Percentiles rank a stretch among this genome's conserved stretches.
These are phyloP conservation scores for Fomes fomentarius DNA, from an alignment of 1,284 basidiomycete genomes.

Conservation along the genomic window DNA sequence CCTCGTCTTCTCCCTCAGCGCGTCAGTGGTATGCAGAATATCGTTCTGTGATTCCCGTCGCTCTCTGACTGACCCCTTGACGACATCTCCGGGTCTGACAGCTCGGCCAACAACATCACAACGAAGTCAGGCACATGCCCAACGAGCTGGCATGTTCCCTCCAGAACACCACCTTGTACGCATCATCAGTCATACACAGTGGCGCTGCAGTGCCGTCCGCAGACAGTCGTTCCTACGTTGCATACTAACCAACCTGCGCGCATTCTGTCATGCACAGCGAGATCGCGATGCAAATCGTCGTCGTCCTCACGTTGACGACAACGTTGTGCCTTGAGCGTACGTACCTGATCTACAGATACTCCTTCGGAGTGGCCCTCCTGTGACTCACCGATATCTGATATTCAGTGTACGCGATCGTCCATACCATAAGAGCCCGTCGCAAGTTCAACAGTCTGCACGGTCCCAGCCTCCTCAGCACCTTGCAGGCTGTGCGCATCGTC, in stretches of 20 bases:
- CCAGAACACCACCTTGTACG: conserved; percentile 23
- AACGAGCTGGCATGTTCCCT: conserved; percentile 26
- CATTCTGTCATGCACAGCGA: conserved; percentile 10
- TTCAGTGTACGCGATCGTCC: conserved; percentile 22
- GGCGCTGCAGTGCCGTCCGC: no score
- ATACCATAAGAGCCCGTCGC: conserved; percentile 17
- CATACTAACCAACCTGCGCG: conserved; percentile 12
- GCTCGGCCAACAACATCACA: conserved; percentile 21
- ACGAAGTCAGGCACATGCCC: conserved; percentile 18
- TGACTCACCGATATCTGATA: neutral
- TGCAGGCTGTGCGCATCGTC: conserved; percentile 20
- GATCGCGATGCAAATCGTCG: conserved; percentile 21
- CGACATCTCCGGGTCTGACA: conserved; percentile 7
- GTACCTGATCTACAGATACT: neutral
- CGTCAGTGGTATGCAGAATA: conserved; percentile 5
- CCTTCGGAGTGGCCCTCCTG: neutral
- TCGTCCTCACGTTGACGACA: conserved; percentile 14
- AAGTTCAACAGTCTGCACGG: neutral
- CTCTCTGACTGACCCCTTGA: no score
- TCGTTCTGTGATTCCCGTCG: no score
- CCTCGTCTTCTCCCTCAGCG: conserved; percentile 16
- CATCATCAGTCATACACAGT: neutral
- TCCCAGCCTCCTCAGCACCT: conserved; percentile 10
- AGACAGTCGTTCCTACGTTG: conserved; percentile 17
- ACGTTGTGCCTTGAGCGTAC: conserved; percentile 24